Percentiles rank a stretch among this genome's conserved stretches.
Evolutionary conservation across 2,329 filamentous ascomycete species (phyloP).

Genomic region (Lecanicillium sp.): DNA sequence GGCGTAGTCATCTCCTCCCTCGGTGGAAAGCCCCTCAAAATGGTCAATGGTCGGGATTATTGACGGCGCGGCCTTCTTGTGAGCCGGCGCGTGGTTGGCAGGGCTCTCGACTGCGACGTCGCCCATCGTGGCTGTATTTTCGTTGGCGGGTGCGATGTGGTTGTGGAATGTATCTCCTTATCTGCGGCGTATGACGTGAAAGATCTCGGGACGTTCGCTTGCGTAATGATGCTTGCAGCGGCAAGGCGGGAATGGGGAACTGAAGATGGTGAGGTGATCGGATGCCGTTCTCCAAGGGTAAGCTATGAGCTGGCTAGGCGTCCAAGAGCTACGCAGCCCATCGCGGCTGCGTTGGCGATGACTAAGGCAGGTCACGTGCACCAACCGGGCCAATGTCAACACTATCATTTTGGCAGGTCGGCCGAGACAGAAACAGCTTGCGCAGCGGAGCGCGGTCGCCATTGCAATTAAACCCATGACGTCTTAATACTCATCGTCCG

Average conservation of each 20-base stretch:
- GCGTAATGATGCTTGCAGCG: neutral
- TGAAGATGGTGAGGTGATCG: neutral
- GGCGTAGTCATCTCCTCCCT: slow-evolving; percentile 88
- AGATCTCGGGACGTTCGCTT: neutral
- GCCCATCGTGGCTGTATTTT: slow-evolving; percentile 56
- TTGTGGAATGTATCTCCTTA: neutral
- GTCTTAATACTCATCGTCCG: too few relatives aligned
- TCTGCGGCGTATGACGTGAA: too few relatives aligned
- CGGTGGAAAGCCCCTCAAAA: slow-evolving; percentile 74
- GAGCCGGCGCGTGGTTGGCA: slow-evolving; percentile 64
- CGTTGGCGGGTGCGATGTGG: neutral
- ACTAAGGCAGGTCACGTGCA: slow-evolving; percentile 11
- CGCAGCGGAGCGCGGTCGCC: too few relatives aligned
- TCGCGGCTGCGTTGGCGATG: slow-evolving; percentile 5
- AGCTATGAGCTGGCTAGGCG: slow-evolving; percentile 8
- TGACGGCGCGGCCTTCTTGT: slow-evolving; percentile 73
- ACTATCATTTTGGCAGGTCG: too few relatives aligned
- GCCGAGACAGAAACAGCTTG: too few relatives aligned
- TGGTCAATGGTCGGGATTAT: slow-evolving; percentile 86
- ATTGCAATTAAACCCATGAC: too few relatives aligned
- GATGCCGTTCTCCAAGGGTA: slow-evolving; percentile 2
- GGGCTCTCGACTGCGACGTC: slow-evolving; percentile 82
- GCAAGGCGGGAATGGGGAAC: neutral
- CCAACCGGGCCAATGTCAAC: too few relatives aligned
- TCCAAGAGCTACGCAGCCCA: slow-evolving; percentile 12